A percentile compares a stretch with the other conserved stretches of the same genome.
These are phyloP conservation scores for Tetrahymena borealis DNA, from an alignment of 73 alveolate genomes.

Conservation along the genomic window DNA sequence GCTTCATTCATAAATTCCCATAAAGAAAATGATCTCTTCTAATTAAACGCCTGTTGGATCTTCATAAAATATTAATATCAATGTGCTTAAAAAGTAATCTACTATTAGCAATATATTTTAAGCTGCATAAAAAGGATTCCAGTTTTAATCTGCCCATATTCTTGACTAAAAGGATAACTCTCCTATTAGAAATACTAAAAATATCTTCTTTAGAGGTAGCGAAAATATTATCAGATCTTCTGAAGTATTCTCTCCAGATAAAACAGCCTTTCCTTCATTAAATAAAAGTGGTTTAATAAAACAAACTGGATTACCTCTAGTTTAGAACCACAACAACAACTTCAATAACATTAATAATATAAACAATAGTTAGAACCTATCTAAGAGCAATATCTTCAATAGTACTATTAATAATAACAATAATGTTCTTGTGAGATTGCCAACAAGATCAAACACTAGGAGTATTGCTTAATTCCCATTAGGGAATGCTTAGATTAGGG, in stretches of 20 bases:
- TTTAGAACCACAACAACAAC: not conserved
- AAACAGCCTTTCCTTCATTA: not conserved
- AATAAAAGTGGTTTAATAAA: not conserved
- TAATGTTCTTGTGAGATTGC: not conserved
- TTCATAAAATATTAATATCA: not conserved
- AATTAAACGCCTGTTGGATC: not conserved
- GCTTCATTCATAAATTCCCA: not conserved
- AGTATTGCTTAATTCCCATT: not conserved
- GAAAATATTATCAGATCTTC: not conserved
- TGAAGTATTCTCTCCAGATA: not conserved
- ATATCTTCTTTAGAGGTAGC: not conserved
- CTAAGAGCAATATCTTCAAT: not conserved
- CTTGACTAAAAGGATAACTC: not conserved
- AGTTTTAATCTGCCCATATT: not conserved
- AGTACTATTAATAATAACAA: not conserved
- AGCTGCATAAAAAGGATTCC: not conserved
- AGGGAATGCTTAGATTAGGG: not conserved
- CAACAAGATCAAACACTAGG: not conserved
- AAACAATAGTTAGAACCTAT: not conserved
- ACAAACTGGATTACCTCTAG: not conserved
- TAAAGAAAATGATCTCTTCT: not conserved
- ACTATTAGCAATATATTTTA: not conserved
- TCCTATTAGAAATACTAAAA: not conserved
- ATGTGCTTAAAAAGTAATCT: not conserved
- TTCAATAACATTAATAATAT: not conserved